These are phyloP conservation scores for Tricholoma flavovirens DNA, from an alignment of 768 basidiomycete species.

Conservation along the genomic window DNA sequence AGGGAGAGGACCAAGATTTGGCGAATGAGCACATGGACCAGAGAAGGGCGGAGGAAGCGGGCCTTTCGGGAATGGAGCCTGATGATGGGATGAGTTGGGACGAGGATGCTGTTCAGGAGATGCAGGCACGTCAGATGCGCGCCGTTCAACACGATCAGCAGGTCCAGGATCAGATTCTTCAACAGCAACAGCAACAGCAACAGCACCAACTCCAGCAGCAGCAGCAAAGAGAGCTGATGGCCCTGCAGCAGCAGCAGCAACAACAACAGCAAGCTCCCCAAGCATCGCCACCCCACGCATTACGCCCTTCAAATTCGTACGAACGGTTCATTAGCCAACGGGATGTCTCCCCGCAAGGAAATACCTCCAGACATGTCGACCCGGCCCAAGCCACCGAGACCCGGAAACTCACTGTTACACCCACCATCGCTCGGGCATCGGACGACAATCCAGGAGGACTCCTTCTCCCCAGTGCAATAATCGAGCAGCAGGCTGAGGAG, in stretches of 20 bases:
- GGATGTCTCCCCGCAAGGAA: background rate
- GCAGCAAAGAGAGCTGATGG: slow-evolving; percentile 26
- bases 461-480: slow-evolving; percentile 26
- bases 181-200: slow-evolving; percentile 24
- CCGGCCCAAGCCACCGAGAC: slow-evolving; percentile 70
- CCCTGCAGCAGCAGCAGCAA: slow-evolving; percentile 22
- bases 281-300: slow-evolving; percentile 17
- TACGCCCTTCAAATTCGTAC: slow-evolving; percentile 42
- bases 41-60: slow-evolving; percentile 27
- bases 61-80: slow-evolving; percentile 45
- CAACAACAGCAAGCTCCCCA: slow-evolving; percentile 24
- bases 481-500: slow-evolving; percentile 26
- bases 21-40: slow-evolving; percentile 44
- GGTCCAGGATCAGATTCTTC: slow-evolving; percentile 22
- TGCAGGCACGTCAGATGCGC: slow-evolving; percentile 29
- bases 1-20: slow-evolving; percentile 64
- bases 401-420: slow-evolving; percentile 71
- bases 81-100: slow-evolving; percentile 92
- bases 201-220: slow-evolving; percentile 20
- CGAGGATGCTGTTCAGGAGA: slow-evolving; percentile 53
- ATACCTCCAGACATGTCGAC: slow-evolving; percentile 38
- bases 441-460: slow-evolving; percentile 20
- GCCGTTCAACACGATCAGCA: slow-evolving; percentile 28
- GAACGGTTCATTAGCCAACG: slow-evolving; percentile 36
- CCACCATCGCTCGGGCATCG: slow-evolving; percentile 62